Conservation (phyloP, 805 yeast species). For the Candida maris region DNA sequence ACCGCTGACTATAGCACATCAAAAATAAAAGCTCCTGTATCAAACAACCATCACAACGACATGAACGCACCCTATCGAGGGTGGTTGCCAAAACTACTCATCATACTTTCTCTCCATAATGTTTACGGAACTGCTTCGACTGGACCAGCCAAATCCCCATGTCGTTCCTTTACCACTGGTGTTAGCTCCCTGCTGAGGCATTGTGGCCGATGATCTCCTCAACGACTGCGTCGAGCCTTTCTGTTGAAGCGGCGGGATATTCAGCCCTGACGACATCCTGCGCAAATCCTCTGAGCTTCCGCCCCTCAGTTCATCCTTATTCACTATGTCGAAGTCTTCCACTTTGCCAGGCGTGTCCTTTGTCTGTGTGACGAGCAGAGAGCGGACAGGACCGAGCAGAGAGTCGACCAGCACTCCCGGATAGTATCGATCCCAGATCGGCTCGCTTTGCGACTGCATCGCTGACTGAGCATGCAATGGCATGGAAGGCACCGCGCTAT, state of each 20-base stretch:
- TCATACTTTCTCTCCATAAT: constrained; percentile 3
- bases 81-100: too few species aligned
- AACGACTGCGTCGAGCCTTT: constrained; percentile 10
- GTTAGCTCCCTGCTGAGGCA: constrained; percentile 3
- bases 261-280: constrained; percentile 5
- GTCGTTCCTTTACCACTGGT: constrained; percentile 15
- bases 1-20: too few species aligned
- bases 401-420: constrained; percentile 15
- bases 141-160: constrained; percentile 26
- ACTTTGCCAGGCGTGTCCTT: constrained; percentile 5
- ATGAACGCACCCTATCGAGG: too few species aligned
- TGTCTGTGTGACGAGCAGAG: constrained; percentile 4
- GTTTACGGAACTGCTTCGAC: constrained; percentile 16
- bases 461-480: not conserved
- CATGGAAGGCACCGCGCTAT: not conserved
- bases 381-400: constrained; percentile 13
- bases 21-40: too few species aligned
- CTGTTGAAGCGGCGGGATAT: constrained; percentile 13
- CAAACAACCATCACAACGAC: too few species aligned
- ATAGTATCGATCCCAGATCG: constrained; percentile 4
- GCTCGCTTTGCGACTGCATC: constrained; percentile 1
- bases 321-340: constrained; percentile 48
- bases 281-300: constrained; percentile 5
- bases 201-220: constrained; percentile 7
- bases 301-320: constrained; percentile 26